Evolutionary conservation across 2,329 filamentous ascomycete genomes (phyloP), one percentile per base, ranked within the genome.

Genomic region (Fusarium sp.): DNA sequence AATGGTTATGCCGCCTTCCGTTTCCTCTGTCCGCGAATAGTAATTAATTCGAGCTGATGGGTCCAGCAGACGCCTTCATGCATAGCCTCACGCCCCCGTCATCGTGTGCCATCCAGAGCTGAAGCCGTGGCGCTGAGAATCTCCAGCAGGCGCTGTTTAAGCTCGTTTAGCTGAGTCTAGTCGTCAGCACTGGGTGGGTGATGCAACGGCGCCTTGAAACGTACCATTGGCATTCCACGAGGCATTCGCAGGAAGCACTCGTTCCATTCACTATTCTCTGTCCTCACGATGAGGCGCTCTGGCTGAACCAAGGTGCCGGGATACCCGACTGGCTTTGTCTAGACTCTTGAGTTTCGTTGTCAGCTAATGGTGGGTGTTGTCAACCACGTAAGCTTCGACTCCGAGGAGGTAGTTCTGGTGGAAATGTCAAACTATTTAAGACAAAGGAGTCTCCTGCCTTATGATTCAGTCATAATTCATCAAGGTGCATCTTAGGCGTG

Each of bases 281-380:
- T 54, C 27, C 11, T 32, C 50, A 34, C 13, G 11, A 16, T 13
- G 58, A 64, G 61, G 59, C 72, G 66, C 43, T 54, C 61, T 23
- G 65, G 70, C 67, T 73, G 66, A 70, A 72, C 62, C 62, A 50
- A 59, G 11, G 32, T 60, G 27, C 70, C 75, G 67, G 56, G 27
- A 52, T 48, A 67, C 20, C 75, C 73, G 71, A 68, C 73, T 52
- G 68, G 48, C 39, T 34, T 39, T 50, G 18, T 54, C 63, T 39
- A n/a, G 50, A 58, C 56, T 11, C 43, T 54, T 43, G 67, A 52
- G 48, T 62, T 71, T 71, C 66, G n/a, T 50, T 73, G 27, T 20
- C 10, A 61, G 27, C 66, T 48, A 52, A 58, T 30, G 35, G 25
- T 43, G 25, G 50, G 10, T 25, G 34, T n/a, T 57, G 30, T 39